phyloP scores from a whole-genome alignment of 148 eudicot genomes.

The Chenopodium berlandieri region DNA sequence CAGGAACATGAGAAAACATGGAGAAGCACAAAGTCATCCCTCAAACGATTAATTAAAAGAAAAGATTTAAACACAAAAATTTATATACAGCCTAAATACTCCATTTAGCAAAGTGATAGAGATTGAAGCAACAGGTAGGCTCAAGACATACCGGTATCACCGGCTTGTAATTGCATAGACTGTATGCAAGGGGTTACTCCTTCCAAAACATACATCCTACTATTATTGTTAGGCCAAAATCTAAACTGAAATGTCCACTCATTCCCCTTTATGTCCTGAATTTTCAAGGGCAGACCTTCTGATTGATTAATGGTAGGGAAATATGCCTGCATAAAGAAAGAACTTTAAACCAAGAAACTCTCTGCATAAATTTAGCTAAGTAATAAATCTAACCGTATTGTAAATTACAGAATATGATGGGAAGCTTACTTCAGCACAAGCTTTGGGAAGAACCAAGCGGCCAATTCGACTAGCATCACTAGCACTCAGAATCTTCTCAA shows the following conservation, averaged over 20 bases:
- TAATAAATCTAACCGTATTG: neutral
- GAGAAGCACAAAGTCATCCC: neutral
- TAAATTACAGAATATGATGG: slow-evolving; percentile 13
- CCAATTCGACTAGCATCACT: slow-evolving; percentile 99
- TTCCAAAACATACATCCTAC: slow-evolving; percentile 99
- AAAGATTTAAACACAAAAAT: neutral
- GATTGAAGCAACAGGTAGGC: slow-evolving; percentile 9
- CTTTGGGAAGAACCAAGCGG: slow-evolving; percentile 95
- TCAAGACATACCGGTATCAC: slow-evolving; percentile 79
- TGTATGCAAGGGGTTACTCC: slow-evolving; percentile 98
- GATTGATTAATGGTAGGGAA: slow-evolving; percentile 88
- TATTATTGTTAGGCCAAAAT: slow-evolving; percentile 98
- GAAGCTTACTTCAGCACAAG: slow-evolving; percentile 93
- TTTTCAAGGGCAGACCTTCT: slow-evolving; percentile 81
- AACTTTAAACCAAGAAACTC: slow-evolving; percentile 4
- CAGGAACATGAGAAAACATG: neutral
- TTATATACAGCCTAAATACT: neutral
- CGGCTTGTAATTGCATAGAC: slow-evolving; percentile 93
- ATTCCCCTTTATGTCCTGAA: slow-evolving; percentile 92
- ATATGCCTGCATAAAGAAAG: slow-evolving; percentile 65
- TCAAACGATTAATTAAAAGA: neutral
- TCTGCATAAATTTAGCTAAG: neutral
- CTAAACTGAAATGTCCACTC: slow-evolving; percentile 99
- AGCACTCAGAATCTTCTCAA: slow-evolving; percentile 93
- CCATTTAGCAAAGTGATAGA: neutral